Base-by-base conservation (phyloP, 805 yeast genomes). In the Saccharomycopsis babjevae region DNA sequence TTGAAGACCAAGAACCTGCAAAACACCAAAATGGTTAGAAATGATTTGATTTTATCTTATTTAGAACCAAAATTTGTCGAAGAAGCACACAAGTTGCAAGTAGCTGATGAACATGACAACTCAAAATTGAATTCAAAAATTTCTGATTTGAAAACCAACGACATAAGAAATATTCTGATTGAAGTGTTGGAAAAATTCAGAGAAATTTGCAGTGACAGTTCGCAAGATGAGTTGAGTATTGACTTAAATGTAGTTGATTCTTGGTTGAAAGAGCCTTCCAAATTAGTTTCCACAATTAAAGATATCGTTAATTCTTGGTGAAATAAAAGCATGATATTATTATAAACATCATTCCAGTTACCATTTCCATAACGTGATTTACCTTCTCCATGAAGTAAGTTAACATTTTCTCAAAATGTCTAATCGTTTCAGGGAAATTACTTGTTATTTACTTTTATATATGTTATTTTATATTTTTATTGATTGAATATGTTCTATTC, bases 201-300 rank as follows among this genome's bases (percentile, higher is more conserved):
- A 68, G 94, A 92, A 50, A 82, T 89, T 50, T 84, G 85, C 67
- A 78, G 83, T 2, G 69, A 71, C 28, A 70, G 67, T 46, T 73
- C 68, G 15, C 65, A 69, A 52, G 71, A 46, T 25, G 52, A 46
- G 10, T 22, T 46, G 15, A 46, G 32, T 46, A 22, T 15, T 46
- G 52, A 46, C 16, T 46, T 46, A 22, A n/a, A 46, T 22, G 52
- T 46, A 5, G 52, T 46, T 8, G 52, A 46, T 25, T 46, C 52
- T 13, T 46, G 52, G 52, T 25, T 46, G 15, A 20, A 46, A 46
- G 52, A 46, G 15, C 52, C 52, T 13, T 46, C 52, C 16, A 46
- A 46, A 18, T 25, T 46, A 28, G n/a, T 46, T 46, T 3, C 15
- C 13, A 46, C 52, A 46, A 46, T 46, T 22, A 25, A 46, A 46